A percentile compares a stretch with the other conserved stretches of the same genome.
These are phyloP conservation scores for Lichtheimia ornata DNA, from an alignment of 371 early-diverging fungal species.

Conservation along the genomic window DNA sequence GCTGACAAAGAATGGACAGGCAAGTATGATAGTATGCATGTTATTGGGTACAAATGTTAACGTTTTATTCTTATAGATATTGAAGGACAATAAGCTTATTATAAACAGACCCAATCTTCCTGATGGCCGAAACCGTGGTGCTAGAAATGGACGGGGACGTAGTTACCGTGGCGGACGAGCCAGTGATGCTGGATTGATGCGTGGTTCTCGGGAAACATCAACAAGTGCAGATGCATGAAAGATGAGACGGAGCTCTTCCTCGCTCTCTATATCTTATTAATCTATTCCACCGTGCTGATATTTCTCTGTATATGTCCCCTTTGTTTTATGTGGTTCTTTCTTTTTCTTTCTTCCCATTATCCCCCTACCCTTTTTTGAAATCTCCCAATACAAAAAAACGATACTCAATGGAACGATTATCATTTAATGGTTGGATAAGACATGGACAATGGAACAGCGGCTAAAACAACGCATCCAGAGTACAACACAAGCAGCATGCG, in stretches of 20 bases:
- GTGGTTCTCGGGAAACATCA: background rate
- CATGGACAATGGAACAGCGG: too few species aligned
- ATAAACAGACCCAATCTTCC: constrained; percentile 45
- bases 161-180: constrained; percentile 33
- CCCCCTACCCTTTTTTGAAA: too few species aligned
- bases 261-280: constrained; percentile 2
- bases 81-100: constrained; percentile 41
- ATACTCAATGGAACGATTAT: too few species aligned
- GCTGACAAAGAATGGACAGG: constrained; percentile 41
- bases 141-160: constrained; percentile 25
- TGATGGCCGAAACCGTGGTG: constrained; percentile 26
- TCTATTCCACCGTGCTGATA: constrained; percentile 1
- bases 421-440: too few species aligned
- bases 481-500: constrained; percentile 46
- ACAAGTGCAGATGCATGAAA: constrained; percentile 2
- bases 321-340: background rate
- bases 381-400: too few species aligned
- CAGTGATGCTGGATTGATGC: constrained; percentile 2
- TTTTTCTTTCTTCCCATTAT: background rate
- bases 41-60: background rate
- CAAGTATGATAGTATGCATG: background rate
- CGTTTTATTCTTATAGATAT: constrained; percentile 5
- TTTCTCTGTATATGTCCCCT: constrained; percentile 3
- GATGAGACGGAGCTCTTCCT: background rate
- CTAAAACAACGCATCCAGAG: constrained; percentile 34